These are phyloP conservation scores for Chytriomyces sp. DNA, from an alignment of 192 early-diverging fungal genomes.

Conservation along the genomic window DNA sequence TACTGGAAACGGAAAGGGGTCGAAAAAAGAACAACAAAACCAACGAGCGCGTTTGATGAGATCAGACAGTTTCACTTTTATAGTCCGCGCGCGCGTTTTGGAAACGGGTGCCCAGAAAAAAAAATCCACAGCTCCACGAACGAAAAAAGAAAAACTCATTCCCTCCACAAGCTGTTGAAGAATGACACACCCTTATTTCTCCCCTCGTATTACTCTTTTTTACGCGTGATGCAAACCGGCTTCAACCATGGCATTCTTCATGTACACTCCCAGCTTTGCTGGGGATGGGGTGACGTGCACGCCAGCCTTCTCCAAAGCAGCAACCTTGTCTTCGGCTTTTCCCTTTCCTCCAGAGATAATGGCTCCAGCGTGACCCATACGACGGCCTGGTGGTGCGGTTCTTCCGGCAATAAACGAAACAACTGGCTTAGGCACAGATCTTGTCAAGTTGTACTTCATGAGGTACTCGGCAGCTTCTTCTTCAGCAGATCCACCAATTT, in stretches of 20 bases:
- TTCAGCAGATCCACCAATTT: constrained; percentile 98
- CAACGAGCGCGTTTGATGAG: no score
- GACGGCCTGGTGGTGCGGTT: constrained; percentile 98
- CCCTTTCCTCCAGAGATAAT: constrained; percentile 99
- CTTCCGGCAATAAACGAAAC: constrained; percentile 99
- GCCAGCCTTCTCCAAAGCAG: constrained; percentile 89
- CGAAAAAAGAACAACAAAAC: no score
- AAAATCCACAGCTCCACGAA: no score
- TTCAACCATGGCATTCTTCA: constrained; percentile 67
- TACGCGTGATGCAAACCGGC: constrained; percentile 29
- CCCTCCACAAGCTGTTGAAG: no score
- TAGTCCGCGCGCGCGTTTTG: no score
- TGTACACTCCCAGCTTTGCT: constrained; percentile 90
- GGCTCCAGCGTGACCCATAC: constrained; percentile 99
- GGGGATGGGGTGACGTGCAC: constrained; percentile 92
- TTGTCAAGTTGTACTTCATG: constrained; percentile 89
- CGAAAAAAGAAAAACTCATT: no score
- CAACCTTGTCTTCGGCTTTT: constrained; percentile 96
- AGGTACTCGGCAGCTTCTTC: constrained; percentile 98
- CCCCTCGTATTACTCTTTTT: neutral
- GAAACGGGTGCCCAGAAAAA: no score
- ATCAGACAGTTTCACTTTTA: no score
- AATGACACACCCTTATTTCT: no score
- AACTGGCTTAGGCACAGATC: constrained; percentile 92
- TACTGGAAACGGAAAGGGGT: no score